These are phyloP conservation scores for Raffaelea deltoideospora DNA, from an alignment of 2,329 filamentous ascomycete species.

Conservation along the genomic window DNA sequence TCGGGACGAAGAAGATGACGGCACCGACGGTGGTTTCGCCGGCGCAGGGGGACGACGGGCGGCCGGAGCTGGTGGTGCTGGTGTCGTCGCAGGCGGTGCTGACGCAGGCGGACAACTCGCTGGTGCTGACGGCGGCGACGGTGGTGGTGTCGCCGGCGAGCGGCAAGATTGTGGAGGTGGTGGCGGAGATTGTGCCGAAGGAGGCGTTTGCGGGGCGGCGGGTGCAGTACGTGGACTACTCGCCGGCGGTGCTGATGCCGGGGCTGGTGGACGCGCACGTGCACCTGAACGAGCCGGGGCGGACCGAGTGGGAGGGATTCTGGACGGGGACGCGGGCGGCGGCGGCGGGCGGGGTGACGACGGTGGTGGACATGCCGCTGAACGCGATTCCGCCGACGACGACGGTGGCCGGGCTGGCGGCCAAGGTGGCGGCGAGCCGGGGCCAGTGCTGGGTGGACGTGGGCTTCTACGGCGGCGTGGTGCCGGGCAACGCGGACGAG, in stretches of 20 bases:
- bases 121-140: slow-evolving; percentile 63
- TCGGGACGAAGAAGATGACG: too few relatives aligned
- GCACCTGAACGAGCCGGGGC: slow-evolving; percentile 89
- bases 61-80: slow-evolving; percentile 48
- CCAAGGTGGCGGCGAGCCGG: slow-evolving; percentile 70
- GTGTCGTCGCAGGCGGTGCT: slow-evolving; percentile 75
- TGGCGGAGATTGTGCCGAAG: slow-evolving; percentile 57
- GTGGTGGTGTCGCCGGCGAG: slow-evolving; percentile 62
- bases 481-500: slow-evolving; percentile 75
- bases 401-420: slow-evolving; percentile 63
- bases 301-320: slow-evolving; percentile 98
- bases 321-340: slow-evolving; percentile 87
- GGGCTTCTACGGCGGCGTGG: slow-evolving; percentile 91
- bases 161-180: slow-evolving; percentile 71
- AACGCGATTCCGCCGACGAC: slow-evolving; percentile 96
- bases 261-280: slow-evolving; percentile 95
- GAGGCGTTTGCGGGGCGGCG: slow-evolving; percentile 52
- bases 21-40: neutral
- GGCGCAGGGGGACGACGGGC: slow-evolving; percentile 1
- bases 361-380: slow-evolving; percentile 92
- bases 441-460: slow-evolving; percentile 97
- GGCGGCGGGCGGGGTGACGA: slow-evolving; percentile 90
- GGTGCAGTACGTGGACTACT: slow-evolving; percentile 65
- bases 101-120: slow-evolving; percentile 46
- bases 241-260: slow-evolving; percentile 70